Percentiles rank a stretch among this genome's conserved stretches.
These are phyloP conservation scores for Calonectria hawksworthii DNA, from an alignment of 2,329 filamentous ascomycete genomes.

Conservation along the genomic window DNA sequence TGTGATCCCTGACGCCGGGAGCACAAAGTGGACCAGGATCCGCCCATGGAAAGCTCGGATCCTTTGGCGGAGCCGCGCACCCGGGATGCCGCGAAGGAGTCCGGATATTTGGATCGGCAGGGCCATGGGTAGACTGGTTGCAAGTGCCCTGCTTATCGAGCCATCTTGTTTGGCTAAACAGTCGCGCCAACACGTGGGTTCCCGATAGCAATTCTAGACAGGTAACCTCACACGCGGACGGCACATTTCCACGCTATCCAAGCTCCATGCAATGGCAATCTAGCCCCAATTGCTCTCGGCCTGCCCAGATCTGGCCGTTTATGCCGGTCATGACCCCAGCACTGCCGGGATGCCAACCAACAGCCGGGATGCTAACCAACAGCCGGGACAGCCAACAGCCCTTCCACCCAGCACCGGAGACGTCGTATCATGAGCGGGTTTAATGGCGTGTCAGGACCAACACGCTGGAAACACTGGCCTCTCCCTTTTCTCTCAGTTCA, in stretches of 20 bases:
- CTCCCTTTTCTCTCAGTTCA: neutral
- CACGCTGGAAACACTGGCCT: neutral
- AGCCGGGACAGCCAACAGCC: neutral
- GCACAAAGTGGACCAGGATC: slow-evolving; percentile 10
- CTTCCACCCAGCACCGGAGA: slow-evolving; percentile 4
- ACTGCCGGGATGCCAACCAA: neutral
- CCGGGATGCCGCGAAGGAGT: slow-evolving; percentile 8
- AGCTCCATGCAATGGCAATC: neutral
- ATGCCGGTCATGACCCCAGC: slow-evolving; percentile 2
- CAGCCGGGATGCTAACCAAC: slow-evolving; percentile 2
- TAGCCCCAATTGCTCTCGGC: neutral
- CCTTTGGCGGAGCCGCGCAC: neutral
- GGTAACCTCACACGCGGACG: neutral
- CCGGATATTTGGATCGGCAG: slow-evolving; percentile 23
- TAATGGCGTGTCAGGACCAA: slow-evolving; percentile 14
- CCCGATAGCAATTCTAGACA: neutral
- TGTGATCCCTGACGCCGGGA: slow-evolving; percentile 6
- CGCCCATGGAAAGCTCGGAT: neutral
- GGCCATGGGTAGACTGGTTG: neutral
- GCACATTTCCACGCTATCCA: neutral
- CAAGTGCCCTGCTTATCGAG: neutral
- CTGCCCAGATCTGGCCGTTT: neutral
- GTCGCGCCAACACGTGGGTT: slow-evolving; percentile 2
- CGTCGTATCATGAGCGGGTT: slow-evolving; percentile 28
- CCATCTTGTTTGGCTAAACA: neutral